Conservation (phyloP, 805 yeast species). For the Monosporozyma solicola region DNA sequence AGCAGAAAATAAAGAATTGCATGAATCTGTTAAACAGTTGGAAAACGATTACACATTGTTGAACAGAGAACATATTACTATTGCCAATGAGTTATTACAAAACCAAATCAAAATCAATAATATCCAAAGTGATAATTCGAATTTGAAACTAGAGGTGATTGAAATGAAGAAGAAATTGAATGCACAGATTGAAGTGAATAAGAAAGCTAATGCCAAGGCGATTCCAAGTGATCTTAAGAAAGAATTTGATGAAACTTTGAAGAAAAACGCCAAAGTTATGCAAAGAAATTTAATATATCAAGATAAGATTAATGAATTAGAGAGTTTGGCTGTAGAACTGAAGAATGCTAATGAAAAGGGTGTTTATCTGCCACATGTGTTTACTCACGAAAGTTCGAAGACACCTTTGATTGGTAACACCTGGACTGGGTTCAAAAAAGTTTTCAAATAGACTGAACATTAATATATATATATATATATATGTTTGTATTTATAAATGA, state of each 20-base stretch:
- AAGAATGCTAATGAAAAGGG: conserved; percentile 23
- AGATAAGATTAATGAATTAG: conserved; percentile 39
- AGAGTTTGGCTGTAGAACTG: conserved; percentile 33
- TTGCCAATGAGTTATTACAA: conserved; percentile 79
- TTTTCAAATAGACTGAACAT: conserved; percentile 6
- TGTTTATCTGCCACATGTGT: neutral
- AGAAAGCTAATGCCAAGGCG: conserved; percentile 26
- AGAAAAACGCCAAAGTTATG: conserved; percentile 55
- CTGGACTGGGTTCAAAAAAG: conserved; percentile 15
- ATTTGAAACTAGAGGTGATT: conserved; percentile 40
- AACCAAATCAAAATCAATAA: conserved; percentile 62
- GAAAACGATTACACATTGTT: conserved; percentile 65
- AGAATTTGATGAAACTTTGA: conserved; percentile 50
- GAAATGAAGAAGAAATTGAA: conserved; percentile 35
- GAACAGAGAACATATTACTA: conserved; percentile 74
- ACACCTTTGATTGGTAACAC: conserved; percentile 9
- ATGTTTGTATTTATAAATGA: neutral
- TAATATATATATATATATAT: neutral
- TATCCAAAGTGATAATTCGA: conserved; percentile 62
- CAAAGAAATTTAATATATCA: conserved; percentile 50
- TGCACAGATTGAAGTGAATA: conserved; percentile 19
- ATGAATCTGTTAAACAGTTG: conserved; percentile 61
- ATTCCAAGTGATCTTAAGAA: conserved; percentile 34
- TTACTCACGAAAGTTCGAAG: neutral
- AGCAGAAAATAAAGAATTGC: conserved; percentile 57